phyloP scores from a whole-genome alignment of 768 basidiomycete species.

The Brasilioporus rufonigricans region DNA sequence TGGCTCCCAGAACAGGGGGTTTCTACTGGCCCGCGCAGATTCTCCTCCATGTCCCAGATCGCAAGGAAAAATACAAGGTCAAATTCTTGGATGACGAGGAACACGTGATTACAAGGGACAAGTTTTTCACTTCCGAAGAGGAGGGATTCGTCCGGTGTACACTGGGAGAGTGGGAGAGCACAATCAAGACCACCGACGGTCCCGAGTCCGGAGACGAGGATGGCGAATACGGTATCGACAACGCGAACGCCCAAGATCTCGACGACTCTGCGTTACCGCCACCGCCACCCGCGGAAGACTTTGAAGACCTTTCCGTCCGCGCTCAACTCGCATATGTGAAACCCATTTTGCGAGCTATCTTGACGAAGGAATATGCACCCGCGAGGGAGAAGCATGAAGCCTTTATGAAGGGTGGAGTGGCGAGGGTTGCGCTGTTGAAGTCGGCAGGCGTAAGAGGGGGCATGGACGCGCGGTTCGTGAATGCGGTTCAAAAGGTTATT shows the following conservation, averaged over 20 bases:
- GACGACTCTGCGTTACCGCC: slow-evolving; percentile 26
- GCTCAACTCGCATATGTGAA: slow-evolving; percentile 67
- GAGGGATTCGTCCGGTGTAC: slow-evolving; percentile 62
- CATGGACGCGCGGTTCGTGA: slow-evolving; percentile 38
- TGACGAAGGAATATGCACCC: slow-evolving; percentile 56
- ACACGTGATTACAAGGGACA: slow-evolving; percentile 41
- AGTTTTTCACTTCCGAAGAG: slow-evolving; percentile 59
- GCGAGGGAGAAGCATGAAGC: slow-evolving; percentile 44
- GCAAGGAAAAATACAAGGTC: slow-evolving; percentile 50
- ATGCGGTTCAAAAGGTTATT: slow-evolving; percentile 33
- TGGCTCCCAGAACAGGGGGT: slow-evolving; percentile 27
- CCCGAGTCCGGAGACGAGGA: slow-evolving; percentile 30
- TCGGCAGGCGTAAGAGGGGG: slow-evolving; percentile 37
- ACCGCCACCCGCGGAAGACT: slow-evolving; percentile 46
- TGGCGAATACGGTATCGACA: slow-evolving; percentile 30
- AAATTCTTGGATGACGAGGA: slow-evolving; percentile 56
- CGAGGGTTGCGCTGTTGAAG: slow-evolving; percentile 35
- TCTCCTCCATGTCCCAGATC: slow-evolving; percentile 42
- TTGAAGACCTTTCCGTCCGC: slow-evolving; percentile 47
- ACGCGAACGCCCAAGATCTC: slow-evolving; percentile 25
- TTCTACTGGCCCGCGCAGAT: slow-evolving; percentile 71
- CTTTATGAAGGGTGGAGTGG: slow-evolving; percentile 59
- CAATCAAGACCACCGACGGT: slow-evolving; percentile 28
- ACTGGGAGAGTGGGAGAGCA: slow-evolving; percentile 58
- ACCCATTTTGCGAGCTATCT: slow-evolving; percentile 56